Evolutionary conservation across 768 basidiomycete genomes (phyloP), one percentile per base, ranked within the genome.

Genomic region (Inosperma sp.): DNA sequence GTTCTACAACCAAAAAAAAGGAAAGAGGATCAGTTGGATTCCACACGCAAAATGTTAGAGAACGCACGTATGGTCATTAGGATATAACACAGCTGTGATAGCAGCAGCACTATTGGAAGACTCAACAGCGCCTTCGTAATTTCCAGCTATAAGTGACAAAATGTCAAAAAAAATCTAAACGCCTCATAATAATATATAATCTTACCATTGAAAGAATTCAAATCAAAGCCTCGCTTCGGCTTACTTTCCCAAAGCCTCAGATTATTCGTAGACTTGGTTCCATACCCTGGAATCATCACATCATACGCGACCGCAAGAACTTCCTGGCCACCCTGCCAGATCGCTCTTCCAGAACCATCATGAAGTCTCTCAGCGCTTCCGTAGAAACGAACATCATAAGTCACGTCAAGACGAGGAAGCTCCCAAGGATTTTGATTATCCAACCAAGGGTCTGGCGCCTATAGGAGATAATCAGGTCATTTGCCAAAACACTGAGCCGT

Each of bases 21-120:
- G 16, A 52, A 35, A 29, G 17, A n/a, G 47, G 52, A 57, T 30
- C 53, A 47, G 30, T 43, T 7, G 17, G 17, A 31, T 42, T 23
- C 21, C 2, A 21, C 36, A 39, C n/a, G 31, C 7, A 23, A 48
- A 53, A 14, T 27, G 35, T 13, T 42, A 55, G 51, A 52, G 56
- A 56, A 75, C 73, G 65, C 63, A 76, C 68, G 84, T 88, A 60
- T 93, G 88, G 64, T 97, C 95, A 64, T 96, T 95, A 22, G 95
- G 96, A 70, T 99, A 98, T 26, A 97, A 75, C 6, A 97, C 95
- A 7, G 89, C 83, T 3, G 94, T 97, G 64, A 99, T 96, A 29
- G 89, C 91, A 51, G 84, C 88, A 9, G 96, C 96, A 57, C 85
- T 85, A 67, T 93, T 93, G 27, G 86, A 88, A 1, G 89, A 78